Conservation (phyloP, 2,329 filamentous ascomycete species). For the Lecanicillium sp. region DNA sequence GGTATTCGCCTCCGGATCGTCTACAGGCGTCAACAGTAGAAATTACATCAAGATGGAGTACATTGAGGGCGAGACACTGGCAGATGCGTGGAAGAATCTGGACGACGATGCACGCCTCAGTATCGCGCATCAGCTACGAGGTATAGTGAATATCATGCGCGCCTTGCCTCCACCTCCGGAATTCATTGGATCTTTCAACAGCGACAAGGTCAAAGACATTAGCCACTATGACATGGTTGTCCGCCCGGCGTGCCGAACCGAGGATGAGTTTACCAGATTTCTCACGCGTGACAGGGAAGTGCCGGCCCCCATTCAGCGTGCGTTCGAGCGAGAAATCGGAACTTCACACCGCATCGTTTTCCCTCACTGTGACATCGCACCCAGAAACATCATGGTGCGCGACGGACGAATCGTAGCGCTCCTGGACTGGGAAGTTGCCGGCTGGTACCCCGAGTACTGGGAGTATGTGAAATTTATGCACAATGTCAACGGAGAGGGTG, state of each 20-base stretch:
- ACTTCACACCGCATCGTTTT: constrained; percentile 28
- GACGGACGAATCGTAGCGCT: constrained; percentile 32
- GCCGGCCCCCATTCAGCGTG: constrained; percentile 11
- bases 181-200: constrained; percentile 7
- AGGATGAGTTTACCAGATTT: constrained; percentile 15
- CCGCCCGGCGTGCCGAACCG: constrained; percentile 10
- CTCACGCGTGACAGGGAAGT: not conserved
- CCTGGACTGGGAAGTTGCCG: constrained; percentile 40
- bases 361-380: constrained; percentile 42
- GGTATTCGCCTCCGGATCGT: not conserved
- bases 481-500: too few species aligned
- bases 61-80: not conserved
- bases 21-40: not conserved
- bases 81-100: not conserved
- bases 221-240: constrained; percentile 4
- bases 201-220: constrained; percentile 13
- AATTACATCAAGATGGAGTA: not conserved
- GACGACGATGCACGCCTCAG: not conserved
- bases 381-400: constrained; percentile 34
- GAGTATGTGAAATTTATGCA: constrained; percentile 22
- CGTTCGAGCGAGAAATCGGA: constrained; percentile 7
- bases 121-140: not conserved
- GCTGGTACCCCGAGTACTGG: constrained; percentile 37
- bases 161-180: not conserved
- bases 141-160: not conserved